Base-by-base conservation (phyloP, 495 filamentous ascomycete genomes). In the Penicillium cosmopolitanum region DNA sequence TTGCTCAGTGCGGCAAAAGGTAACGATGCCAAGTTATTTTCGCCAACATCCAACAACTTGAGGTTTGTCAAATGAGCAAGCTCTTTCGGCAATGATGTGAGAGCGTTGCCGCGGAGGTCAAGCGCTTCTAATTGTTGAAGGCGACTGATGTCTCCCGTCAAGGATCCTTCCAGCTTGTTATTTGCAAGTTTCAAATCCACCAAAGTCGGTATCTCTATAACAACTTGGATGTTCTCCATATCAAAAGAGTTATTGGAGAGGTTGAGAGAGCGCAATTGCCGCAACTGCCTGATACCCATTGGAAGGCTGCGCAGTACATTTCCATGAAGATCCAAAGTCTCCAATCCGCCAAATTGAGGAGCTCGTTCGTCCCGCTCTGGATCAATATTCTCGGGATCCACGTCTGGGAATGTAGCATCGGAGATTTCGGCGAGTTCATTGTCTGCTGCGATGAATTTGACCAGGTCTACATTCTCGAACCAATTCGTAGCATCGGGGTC, bases 391-490 rank as follows among this genome's bases (percentile, higher is more conserved):
- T 81, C 73, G 0, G 80, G 73, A 56, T 88, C 84, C 23, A 83
- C 74, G 61, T 96, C 91, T 1, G 93, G 93, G 68, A 96, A 96
- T 12, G 92, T 75, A 1, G 79, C 70, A 44, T 94, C 90, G 16
- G 82, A 76, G 28, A 99, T 80, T 35, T 80, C 75, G 64, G 88
- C 84, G 55, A 99, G 68, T 67, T 97, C 92, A 68, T 99, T 98
- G 68, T 97, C 93, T 12, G 95, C 93, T 34, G 90, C 93, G 62
- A 93, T 85, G 50, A 99, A 85, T 55, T 89, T 87, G 9, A 88
- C 87, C n/a, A 99, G 77, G 69, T 98, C 96, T 13, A 99, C 93
- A 54, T 89, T 88, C 73, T 98, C 94, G 31, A 92, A 93, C 95
- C 95, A 98, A 44, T 88, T 82, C 1, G 74, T 67, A 40, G 81